Evolutionary conservation across 345 rosid genomes (phyloP).

Genomic region (Citrus australasica): DNA sequence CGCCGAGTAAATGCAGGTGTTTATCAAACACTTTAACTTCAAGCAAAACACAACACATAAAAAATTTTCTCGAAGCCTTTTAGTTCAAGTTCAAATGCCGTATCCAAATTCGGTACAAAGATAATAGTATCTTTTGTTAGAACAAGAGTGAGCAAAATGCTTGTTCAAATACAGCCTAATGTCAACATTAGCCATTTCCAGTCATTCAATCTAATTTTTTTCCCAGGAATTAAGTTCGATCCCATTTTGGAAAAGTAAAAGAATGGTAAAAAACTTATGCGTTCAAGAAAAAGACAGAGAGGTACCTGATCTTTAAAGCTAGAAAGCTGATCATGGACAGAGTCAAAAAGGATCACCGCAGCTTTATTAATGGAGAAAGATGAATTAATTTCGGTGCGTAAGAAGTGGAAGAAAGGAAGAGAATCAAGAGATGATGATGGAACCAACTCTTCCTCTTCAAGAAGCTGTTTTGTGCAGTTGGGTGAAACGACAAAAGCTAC

Average conservation of each 20-base stretch:
- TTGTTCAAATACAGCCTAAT: background rate
- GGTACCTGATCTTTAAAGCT: conserved; percentile 39
- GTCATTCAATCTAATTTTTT: background rate
- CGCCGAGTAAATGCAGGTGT: no score
- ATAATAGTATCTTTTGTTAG: background rate
- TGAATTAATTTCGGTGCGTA: conserved; percentile 30
- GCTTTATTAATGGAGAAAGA: conserved; percentile 36
- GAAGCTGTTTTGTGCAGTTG: background rate
- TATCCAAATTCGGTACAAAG: background rate
- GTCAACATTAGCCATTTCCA: background rate
- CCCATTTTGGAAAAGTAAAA: background rate
- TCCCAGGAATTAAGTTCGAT: background rate
- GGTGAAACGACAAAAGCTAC: conserved; percentile 44
- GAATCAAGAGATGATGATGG: conserved; percentile 30
- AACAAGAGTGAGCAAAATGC: background rate
- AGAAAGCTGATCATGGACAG: conserved; percentile 24
- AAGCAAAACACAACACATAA: background rate
- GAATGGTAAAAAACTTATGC: background rate
- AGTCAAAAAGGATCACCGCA: conserved; percentile 37
- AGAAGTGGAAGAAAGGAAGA: conserved; percentile 33
- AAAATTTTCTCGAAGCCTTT: background rate
- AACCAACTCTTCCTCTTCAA: conserved; percentile 18
- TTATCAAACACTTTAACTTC: background rate
- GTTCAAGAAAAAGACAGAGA: background rate
- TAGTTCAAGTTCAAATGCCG: background rate